Conservation (phyloP, 441 rosid genomes). For the Adansonia madagascariensis region DNA sequence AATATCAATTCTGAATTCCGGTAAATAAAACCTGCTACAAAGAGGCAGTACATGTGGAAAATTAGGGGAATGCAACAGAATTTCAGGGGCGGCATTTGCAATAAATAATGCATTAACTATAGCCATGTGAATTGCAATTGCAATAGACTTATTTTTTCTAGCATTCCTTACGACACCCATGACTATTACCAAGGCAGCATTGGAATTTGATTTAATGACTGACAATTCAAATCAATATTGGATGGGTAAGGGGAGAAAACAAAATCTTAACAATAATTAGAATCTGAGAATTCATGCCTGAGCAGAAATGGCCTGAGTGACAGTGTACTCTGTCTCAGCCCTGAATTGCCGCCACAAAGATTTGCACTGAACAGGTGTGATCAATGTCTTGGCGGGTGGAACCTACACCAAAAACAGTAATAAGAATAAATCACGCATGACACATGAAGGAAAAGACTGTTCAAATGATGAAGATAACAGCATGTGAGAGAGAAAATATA, state of each 20-base stretch:
- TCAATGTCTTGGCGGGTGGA: constrained; percentile 74
- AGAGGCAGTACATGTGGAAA: neutral
- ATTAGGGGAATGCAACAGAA: neutral
- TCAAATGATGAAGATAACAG: neutral
- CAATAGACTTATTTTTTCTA: constrained; percentile 6
- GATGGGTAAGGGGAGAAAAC: neutral
- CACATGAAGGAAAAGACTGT: constrained; percentile 13
- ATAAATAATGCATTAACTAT: neutral
- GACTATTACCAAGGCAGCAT: constrained; percentile 1
- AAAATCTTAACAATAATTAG: neutral
- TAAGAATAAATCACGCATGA: constrained; percentile 3
- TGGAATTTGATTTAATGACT: neutral
- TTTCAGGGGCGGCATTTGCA: constrained; percentile 9
- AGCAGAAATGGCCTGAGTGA: constrained; percentile 96
- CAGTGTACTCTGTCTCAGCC: constrained; percentile 87
- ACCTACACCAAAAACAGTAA: constrained; percentile 48
- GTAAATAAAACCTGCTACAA: neutral
- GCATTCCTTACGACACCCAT: neutral
- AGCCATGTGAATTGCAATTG: constrained; percentile 13
- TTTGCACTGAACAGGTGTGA: constrained; percentile 97
- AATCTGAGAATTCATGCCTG: constrained; percentile 58
- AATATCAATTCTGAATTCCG: constrained; percentile 8
- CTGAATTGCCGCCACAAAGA: constrained; percentile 97
- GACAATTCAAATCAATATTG: constrained; percentile 9
- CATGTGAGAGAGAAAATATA: neutral